Base-by-base conservation (phyloP, 148 eudicot genomes). In the Pharnaceum exiguum region DNA sequence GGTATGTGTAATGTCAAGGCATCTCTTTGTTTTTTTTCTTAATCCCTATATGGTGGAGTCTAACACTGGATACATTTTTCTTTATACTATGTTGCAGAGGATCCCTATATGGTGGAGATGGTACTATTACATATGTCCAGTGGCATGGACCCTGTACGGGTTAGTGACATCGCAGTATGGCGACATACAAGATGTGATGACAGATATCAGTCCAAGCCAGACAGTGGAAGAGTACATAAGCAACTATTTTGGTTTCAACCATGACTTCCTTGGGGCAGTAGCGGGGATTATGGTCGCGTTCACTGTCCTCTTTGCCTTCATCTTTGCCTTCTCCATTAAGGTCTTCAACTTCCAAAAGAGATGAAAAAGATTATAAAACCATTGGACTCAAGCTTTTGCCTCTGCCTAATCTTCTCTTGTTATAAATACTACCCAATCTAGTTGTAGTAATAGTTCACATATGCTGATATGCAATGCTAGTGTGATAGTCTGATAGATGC, bases 101-200 rank as follows among this genome's bases (percentile, higher is more conserved):
- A 79, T 82, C 12, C 95, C 86, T 0, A 50, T 57, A n/a, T 87
- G 90, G 95, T 84, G 90, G 91, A 77, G 78, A 67, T 89, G 96
- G 96, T 80, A 74, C 53, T 80, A 71, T 61, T 77, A 84, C 77
- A 52, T 70, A 2, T 72, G 82, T 37, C 96, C 96, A 0, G 62
- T 80, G 12, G 68, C 87, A 0, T 89, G 87, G 93, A 82, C 85
- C 17, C 35, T 89, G 44, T 78, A 85, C 21, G 96, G 96, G 4
- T 39, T 89, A 44, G 63, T 77, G 43, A 65, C 69, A 15, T 85
- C 96, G 15, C 93, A 89, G 28, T 89, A 73, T 12, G 93, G 87
- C 36, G 89, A 88, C 51, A 3, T 84, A 16, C 44, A 60, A 1
- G 50, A 33, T 0, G 9, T 0, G 0, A 22, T 76, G 3, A 10